Percentiles rank a stretch among this genome's conserved stretches.
phyloP scores from a whole-genome alignment of 768 basidiomycete genomes.

The Leucosporidium yakuticum region DNA sequence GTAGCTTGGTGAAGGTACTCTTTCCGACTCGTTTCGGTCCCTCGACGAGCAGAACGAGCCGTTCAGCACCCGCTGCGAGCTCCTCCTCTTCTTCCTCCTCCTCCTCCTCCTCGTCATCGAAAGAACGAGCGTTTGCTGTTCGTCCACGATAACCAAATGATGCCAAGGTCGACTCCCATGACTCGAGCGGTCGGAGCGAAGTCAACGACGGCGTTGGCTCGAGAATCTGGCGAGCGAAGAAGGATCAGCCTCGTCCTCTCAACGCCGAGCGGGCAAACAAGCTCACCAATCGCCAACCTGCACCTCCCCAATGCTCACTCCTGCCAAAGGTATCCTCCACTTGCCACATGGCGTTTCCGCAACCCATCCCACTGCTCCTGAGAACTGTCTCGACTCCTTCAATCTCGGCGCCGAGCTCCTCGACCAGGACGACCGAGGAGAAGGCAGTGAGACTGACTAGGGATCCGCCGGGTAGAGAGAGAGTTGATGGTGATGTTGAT shows the following conservation, averaged over 20 bases:
- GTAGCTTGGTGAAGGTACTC: slow-evolving; percentile 71
- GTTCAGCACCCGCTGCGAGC: slow-evolving; percentile 22
- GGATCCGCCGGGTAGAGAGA: slow-evolving; percentile 6
- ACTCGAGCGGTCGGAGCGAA: slow-evolving; percentile 39
- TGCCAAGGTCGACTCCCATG: slow-evolving; percentile 36
- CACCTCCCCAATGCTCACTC: slow-evolving; percentile 29
- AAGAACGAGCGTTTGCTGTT: neutral
- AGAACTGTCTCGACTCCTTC: slow-evolving; percentile 28
- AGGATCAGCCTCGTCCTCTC: too few species aligned
- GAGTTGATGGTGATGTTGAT: neutral
- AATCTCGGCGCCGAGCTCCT: slow-evolving; percentile 6
- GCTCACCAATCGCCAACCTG: slow-evolving; percentile 32
- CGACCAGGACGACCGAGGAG: slow-evolving; percentile 30
- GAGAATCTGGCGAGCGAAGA: neutral
- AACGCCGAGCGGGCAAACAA: neutral
- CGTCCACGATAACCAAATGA: neutral
- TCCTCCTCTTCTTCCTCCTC: neutral
- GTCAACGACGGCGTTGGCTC: slow-evolving; percentile 31
- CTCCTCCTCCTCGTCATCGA: neutral
- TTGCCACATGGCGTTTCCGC: slow-evolving; percentile 22
- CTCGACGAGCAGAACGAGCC: slow-evolving; percentile 60
- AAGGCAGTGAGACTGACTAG: slow-evolving; percentile 6
- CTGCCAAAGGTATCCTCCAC: slow-evolving; percentile 6
- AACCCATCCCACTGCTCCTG: slow-evolving; percentile 23
- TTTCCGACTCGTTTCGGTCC: slow-evolving; percentile 86